Percentiles rank a stretch among this genome's conserved stretches.
Evolutionary conservation across 1,139 yeast species (phyloP).

Genomic region (Magnusiomyces magnusii): DNA sequence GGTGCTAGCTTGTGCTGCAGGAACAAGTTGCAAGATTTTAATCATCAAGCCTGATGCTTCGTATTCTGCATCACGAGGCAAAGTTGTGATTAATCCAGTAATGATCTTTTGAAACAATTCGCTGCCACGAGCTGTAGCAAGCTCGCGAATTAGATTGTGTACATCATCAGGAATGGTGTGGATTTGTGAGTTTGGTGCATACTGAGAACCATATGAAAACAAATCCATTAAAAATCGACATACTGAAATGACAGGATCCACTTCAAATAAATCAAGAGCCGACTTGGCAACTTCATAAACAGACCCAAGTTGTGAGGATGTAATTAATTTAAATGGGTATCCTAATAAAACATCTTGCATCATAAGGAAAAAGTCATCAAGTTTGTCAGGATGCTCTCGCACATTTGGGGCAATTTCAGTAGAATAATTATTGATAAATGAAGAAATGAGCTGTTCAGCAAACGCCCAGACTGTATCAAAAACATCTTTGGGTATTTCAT

Average conservation of each 20-base stretch:
- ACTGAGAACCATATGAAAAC: constrained; percentile 72
- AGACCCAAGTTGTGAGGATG: constrained; percentile 44
- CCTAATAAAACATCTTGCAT: constrained; percentile 71
- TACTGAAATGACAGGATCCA: constrained; percentile 62
- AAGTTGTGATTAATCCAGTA: constrained; percentile 61
- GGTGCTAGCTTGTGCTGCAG: constrained; percentile 37
- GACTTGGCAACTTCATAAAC: constrained; percentile 55
- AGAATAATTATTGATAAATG: constrained; percentile 37
- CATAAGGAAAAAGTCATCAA: constrained; percentile 88
- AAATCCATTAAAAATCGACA: constrained; percentile 74
- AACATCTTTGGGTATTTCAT: constrained; percentile 36
- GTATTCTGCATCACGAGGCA: constrained; percentile 60
- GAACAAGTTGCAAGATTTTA: constrained; percentile 52
- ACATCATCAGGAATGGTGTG: constrained; percentile 49
- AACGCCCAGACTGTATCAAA: constrained; percentile 46
- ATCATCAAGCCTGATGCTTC: constrained; percentile 73
- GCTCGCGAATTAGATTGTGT: constrained; percentile 41
- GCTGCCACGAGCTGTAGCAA: constrained; percentile 48
- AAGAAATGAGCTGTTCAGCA: constrained; percentile 40
- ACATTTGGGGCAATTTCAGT: constrained; percentile 19
- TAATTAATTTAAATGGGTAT: constrained; percentile 60
- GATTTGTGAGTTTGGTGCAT: constrained; percentile 70
- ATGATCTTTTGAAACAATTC: constrained; percentile 48
- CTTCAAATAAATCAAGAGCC: constrained; percentile 53
- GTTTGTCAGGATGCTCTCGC: constrained; percentile 56